phyloP scores from a whole-genome alignment of 257 asterid species.

The Hygrophila difformis region DNA sequence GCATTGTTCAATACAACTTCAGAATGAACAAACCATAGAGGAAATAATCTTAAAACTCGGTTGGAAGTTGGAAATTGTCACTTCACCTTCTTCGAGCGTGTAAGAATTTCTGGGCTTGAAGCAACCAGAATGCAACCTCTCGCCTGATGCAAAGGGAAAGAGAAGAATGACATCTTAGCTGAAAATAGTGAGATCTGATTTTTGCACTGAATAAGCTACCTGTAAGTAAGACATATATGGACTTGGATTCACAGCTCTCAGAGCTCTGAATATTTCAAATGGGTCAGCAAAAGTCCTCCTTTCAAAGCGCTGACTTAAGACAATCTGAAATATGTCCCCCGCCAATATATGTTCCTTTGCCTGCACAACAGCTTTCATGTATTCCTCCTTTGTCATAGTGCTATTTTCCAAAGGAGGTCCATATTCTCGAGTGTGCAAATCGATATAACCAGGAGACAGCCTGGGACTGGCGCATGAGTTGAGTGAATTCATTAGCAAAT shows the following conservation, averaged over 20 bases:
- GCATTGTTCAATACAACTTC: background rate
- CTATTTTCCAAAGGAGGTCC: conserved; percentile 38
- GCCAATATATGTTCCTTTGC: conserved; percentile 89
- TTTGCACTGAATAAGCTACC: conserved; percentile 19
- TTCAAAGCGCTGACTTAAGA: conserved; percentile 83
- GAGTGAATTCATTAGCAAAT: background rate
- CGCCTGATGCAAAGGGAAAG: conserved; percentile 33
- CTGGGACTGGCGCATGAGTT: conserved; percentile 44
- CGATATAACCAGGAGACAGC: conserved; percentile 52
- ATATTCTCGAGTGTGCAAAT: conserved; percentile 35
- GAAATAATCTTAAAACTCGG: too few relatives aligned
- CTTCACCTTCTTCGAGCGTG: conserved; percentile 61
- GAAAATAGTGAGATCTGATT: background rate
- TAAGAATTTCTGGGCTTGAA: conserved; percentile 88
- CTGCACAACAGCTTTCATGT: conserved; percentile 54
- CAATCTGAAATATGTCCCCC: conserved; percentile 86
- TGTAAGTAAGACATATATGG: conserved; percentile 86
- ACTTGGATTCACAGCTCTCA: conserved; percentile 89
- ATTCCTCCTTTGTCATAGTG: conserved; percentile 69
- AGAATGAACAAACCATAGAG: too few relatives aligned
- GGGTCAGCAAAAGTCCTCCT: conserved; percentile 87
- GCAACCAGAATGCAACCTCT: conserved; percentile 86
- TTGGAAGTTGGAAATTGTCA: background rate
- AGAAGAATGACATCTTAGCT: background rate
- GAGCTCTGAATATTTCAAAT: conserved; percentile 80